phyloP scores from a whole-genome alignment of 2,329 filamentous ascomycete species.

The Didymella keratinophila region DNA sequence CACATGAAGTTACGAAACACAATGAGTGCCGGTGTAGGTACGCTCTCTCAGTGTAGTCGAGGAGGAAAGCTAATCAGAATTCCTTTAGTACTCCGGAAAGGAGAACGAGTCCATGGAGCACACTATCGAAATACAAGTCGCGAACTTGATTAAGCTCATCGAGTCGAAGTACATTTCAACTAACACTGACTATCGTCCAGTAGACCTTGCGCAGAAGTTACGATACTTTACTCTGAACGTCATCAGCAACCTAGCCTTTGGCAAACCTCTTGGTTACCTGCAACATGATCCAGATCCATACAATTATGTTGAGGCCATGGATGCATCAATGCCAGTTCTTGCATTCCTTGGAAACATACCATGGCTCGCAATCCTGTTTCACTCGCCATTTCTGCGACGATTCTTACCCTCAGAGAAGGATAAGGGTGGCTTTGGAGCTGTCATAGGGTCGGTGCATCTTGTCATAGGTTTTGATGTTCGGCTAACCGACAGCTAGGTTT shows the following conservation, averaged over 20 bases:
- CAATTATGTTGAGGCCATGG: not conserved
- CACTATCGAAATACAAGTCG: not conserved
- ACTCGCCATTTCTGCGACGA: not conserved
- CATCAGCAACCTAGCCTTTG: not conserved
- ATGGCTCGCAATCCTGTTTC: not conserved
- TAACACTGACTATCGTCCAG: not conserved
- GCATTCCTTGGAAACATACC: not conserved
- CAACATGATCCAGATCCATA: not conserved
- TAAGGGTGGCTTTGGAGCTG: not conserved
- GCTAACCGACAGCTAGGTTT: not conserved
- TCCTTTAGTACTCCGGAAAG: not conserved
- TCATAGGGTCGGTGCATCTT: not conserved
- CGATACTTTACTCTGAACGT: not conserved
- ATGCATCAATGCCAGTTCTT: not conserved
- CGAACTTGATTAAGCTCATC: not conserved
- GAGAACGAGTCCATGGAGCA: not conserved
- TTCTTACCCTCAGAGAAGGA: not conserved
- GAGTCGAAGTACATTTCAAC: not conserved
- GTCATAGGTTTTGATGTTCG: not conserved
- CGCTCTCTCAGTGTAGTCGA: not conserved
- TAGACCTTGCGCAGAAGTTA: not conserved
- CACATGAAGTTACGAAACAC: not conserved
- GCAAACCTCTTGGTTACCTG: not conserved
- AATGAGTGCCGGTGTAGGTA: not conserved
- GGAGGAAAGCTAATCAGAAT: not conserved